A percentile compares a stretch with the other conserved stretches of the same genome.
These are phyloP conservation scores for Poa pratensis DNA, from an alignment of 176 grass and related monocot genomes.

Conservation along the genomic window DNA sequence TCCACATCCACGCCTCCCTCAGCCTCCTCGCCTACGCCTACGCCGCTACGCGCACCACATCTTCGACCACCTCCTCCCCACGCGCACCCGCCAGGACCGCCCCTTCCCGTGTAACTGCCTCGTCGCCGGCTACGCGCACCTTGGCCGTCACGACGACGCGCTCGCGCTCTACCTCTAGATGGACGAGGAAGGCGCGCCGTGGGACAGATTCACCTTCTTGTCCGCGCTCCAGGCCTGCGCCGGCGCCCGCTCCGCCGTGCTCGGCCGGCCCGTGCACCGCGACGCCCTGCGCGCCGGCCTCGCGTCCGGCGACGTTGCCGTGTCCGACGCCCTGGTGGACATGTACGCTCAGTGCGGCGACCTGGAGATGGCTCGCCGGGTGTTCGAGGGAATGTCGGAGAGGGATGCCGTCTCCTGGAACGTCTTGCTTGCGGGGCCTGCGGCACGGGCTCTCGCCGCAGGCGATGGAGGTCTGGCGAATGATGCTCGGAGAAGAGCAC, in stretches of 20 bases:
- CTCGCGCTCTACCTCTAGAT: conserved; percentile 73
- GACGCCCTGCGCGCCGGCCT: conserved; percentile 57
- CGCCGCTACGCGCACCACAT: conserved; percentile 75
- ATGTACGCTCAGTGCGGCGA: conserved; percentile 70
- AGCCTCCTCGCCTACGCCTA: conserved; percentile 55
- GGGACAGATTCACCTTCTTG: conserved; percentile 58
- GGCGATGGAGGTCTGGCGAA: conserved; percentile 40
- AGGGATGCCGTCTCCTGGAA: conserved; percentile 59
- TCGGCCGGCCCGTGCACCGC: conserved; percentile 60
- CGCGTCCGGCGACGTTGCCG: conserved; percentile 25
- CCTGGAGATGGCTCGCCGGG: conserved; percentile 39
- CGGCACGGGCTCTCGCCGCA: conserved; percentile 44
- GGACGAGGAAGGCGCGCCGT: conserved; percentile 66
- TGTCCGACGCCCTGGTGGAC: conserved; percentile 57
- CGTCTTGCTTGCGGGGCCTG: conserved; percentile 52
- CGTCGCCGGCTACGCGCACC: conserved; percentile 50
- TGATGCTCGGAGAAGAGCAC: conserved; percentile 47
- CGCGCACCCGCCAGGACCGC: conserved; percentile 28
- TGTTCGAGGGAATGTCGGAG: conserved; percentile 53
- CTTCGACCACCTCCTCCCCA: conserved; percentile 67
- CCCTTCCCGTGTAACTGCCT: conserved; percentile 71
- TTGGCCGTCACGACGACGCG: conserved; percentile 63
- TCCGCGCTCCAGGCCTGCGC: conserved; percentile 60
- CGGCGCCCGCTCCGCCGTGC: conserved; percentile 36
- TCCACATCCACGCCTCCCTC: conserved; percentile 52